Conservation (phyloP, 805 yeast species). For the Teunomyces gatunensis region DNA sequence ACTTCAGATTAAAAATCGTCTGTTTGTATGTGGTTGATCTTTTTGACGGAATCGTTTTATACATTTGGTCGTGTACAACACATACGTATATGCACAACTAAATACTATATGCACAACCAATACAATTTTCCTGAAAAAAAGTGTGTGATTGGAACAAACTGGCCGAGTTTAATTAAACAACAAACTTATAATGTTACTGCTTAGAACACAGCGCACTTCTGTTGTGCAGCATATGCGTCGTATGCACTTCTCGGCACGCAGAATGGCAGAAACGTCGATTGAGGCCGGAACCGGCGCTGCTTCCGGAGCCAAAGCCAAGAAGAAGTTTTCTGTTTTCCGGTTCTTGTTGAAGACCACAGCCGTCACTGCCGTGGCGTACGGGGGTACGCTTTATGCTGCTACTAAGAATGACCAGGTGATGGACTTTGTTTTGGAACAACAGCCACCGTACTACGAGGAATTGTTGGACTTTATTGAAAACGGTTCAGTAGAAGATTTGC, state of each 20-base stretch:
- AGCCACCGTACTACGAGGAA: constrained; percentile 43
- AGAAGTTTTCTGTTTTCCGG: constrained; percentile 29
- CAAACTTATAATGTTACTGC: not conserved
- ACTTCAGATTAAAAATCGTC: not conserved
- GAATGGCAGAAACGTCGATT: constrained; percentile 1
- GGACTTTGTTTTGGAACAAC: constrained; percentile 44
- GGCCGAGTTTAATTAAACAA: not conserved
- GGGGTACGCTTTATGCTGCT: constrained; percentile 39
- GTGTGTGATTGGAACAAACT: constrained; percentile 1
- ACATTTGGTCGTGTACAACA: too few relatives aligned
- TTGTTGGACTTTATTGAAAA: constrained; percentile 36
- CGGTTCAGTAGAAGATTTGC: constrained; percentile 32
- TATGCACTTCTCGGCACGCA: not conserved
- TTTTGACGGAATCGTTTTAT: not conserved
- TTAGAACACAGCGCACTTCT: constrained; percentile 1
- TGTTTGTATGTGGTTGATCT: not conserved
- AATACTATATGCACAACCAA: too few relatives aligned
- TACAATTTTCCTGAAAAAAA: not conserved
- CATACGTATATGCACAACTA: too few relatives aligned
- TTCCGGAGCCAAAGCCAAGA: constrained; percentile 11
- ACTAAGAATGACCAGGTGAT: constrained; percentile 43
- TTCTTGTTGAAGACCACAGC: constrained; percentile 30
- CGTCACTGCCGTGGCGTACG: constrained; percentile 30
- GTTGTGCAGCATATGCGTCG: constrained; percentile 2
- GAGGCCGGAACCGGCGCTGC: too few relatives aligned